Conservation (phyloP, 2,329 filamentous ascomycete genomes). For the Juglanconis sp. region DNA sequence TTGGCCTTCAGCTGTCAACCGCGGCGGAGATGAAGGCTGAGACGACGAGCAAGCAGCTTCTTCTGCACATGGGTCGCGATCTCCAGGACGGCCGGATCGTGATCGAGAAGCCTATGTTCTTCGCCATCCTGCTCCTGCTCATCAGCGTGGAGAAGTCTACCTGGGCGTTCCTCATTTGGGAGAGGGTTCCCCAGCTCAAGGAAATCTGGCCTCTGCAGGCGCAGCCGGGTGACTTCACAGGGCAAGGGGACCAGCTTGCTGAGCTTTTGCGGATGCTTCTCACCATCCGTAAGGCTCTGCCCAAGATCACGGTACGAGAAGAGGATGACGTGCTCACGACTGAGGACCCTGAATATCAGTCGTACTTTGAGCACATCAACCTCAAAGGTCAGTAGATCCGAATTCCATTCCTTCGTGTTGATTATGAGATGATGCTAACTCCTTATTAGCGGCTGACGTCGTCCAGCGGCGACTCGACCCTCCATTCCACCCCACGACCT, state of each 20-base stretch:
- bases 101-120: slow-evolving; percentile 59
- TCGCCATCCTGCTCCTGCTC: slow-evolving; percentile 59
- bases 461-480: slow-evolving; percentile 47
- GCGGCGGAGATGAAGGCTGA: slow-evolving; percentile 63
- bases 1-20: slow-evolving; percentile 62
- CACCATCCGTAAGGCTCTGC: slow-evolving; percentile 57
- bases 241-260: slow-evolving; percentile 57
- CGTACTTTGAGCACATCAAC: slow-evolving; percentile 55
- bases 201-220: slow-evolving; percentile 60
- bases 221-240: slow-evolving; percentile 53
- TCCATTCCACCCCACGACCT: slow-evolving; percentile 47
- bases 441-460: slow-evolving; percentile 34
- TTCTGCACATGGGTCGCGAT: slow-evolving; percentile 59
- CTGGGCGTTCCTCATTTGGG: slow-evolving; percentile 67
- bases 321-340: slow-evolving; percentile 47
- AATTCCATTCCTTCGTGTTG: neutral
- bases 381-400: slow-evolving; percentile 50
- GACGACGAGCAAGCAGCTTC: slow-evolving; percentile 53
- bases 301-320: slow-evolving; percentile 44
- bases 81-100: slow-evolving; percentile 60
- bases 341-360: slow-evolving; percentile 44
- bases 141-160: slow-evolving; percentile 67
- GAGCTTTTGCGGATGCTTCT: slow-evolving; percentile 60
- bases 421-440: slow-evolving; percentile 13
- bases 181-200: slow-evolving; percentile 50